phyloP scores from a whole-genome alignment of 2,329 filamentous ascomycete genomes.

The Paraphoma sp. region DNA sequence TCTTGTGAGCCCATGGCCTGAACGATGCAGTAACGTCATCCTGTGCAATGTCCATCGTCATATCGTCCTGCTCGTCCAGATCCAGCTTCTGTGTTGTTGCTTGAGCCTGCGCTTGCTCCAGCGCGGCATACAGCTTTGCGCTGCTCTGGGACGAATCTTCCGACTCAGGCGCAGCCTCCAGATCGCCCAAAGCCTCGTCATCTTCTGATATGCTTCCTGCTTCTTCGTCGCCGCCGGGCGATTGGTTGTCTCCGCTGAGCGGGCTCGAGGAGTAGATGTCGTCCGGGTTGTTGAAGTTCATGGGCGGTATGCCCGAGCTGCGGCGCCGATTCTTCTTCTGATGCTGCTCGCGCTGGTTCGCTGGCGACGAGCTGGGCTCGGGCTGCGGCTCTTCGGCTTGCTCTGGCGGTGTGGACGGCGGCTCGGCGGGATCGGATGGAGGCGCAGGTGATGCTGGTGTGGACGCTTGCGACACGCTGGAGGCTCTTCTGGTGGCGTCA shows the following conservation, averaged over 20 bases:
- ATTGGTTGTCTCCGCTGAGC: constrained; percentile 66
- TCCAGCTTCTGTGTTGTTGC: constrained; percentile 76
- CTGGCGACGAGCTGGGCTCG: constrained; percentile 65
- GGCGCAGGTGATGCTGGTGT: constrained; percentile 38
- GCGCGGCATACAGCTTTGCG: constrained; percentile 75
- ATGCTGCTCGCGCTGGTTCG: constrained; percentile 69
- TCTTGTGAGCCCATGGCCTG: constrained; percentile 72
- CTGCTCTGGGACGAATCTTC: constrained; percentile 69
- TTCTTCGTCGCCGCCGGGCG: constrained; percentile 53
- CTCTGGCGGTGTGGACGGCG: constrained; percentile 68
- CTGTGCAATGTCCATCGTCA: constrained; percentile 61
- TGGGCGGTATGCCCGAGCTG: constrained; percentile 70
- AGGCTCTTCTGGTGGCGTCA: constrained; percentile 77
- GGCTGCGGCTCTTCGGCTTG: constrained; percentile 66
- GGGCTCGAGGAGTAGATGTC: constrained; percentile 77
- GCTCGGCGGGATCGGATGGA: constrained; percentile 60
- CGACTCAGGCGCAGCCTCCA: constrained; percentile 60
- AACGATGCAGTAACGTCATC: constrained; percentile 79
- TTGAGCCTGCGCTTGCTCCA: constrained; percentile 75
- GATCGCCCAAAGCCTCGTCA: constrained; percentile 74
- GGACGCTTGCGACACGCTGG: constrained; percentile 58
- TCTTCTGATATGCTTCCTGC: constrained; percentile 66
- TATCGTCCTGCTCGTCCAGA: constrained; percentile 61
- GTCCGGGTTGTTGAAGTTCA: constrained; percentile 70
- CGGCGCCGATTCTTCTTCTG: constrained; percentile 63